Evolutionary conservation across 441 rosid genomes (phyloP).

Genomic region (Corymbia citriodora): DNA sequence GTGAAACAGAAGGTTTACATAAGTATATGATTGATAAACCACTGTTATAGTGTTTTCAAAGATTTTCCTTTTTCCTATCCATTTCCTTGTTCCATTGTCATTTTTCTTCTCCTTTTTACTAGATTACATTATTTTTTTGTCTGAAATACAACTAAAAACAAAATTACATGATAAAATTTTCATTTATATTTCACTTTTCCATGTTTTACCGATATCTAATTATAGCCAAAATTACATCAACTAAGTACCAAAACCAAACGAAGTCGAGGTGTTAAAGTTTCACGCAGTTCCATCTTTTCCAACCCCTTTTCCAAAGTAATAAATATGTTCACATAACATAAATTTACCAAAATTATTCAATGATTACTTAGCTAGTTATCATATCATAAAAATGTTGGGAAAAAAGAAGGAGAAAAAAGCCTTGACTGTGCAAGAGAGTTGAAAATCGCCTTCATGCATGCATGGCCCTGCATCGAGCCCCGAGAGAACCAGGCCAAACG

Average conservation of each 20-base stretch:
- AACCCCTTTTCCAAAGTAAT: neutral
- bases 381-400: neutral
- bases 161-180: neutral
- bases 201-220: neutral
- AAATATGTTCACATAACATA: neutral
- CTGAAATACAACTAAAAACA: neutral
- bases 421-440: neutral
- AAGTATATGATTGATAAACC: neutral
- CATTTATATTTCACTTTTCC: neutral
- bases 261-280: neutral
- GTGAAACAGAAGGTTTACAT: neutral
- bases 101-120: neutral
- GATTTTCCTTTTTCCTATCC: neutral
- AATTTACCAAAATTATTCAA: neutral
- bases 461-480: neutral
- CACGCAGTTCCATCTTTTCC: neutral
- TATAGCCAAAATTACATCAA: neutral
- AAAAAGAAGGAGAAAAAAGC: neutral
- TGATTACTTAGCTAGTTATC: neutral
- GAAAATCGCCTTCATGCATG: neutral
- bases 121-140: neutral
- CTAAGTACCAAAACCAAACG: neutral
- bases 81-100: neutral
- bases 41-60: neutral
- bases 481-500: neutral